Conservation (phyloP, 2,329 filamentous ascomycete genomes). For the Calycina herbarum region DNA sequence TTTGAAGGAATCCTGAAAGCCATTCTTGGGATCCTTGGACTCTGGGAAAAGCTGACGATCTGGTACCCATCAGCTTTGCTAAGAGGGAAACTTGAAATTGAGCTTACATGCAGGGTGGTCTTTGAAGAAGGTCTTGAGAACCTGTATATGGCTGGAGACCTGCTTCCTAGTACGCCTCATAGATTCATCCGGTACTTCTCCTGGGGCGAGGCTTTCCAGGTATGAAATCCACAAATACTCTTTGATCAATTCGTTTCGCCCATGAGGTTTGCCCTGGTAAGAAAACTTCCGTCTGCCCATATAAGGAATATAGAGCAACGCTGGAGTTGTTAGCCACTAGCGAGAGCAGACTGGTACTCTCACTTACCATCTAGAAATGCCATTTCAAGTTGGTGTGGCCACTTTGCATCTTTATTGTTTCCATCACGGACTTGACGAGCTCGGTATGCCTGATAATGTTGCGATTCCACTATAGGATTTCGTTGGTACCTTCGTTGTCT, state of each 20-base stretch:
- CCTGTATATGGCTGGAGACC: constrained; percentile 70
- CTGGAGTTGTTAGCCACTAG: constrained; percentile 41
- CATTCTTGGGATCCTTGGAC: constrained; percentile 53
- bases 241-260: constrained; percentile 69
- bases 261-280: constrained; percentile 62
- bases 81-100: neutral
- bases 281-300: constrained; percentile 68
- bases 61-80: constrained; percentile 20
- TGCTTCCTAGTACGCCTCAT: constrained; percentile 56
- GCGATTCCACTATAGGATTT: constrained; percentile 63
- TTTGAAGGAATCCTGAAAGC: constrained; percentile 60
- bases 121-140: constrained; percentile 66
- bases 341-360: neutral
- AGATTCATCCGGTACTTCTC: constrained; percentile 47
- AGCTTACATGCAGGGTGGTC: constrained; percentile 63
- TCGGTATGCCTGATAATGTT: constrained; percentile 65
- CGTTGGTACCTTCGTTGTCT: constrained; percentile 37
- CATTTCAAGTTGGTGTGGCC: constrained; percentile 64
- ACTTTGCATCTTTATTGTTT: constrained; percentile 56
- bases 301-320: constrained; percentile 63
- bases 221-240: constrained; percentile 63
- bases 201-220: constrained; percentile 43
- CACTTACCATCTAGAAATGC: constrained; percentile 66
- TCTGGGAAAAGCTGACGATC: constrained; percentile 57
- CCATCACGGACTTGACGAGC: constrained; percentile 65